A percentile compares a stretch with the other conserved stretches of the same genome.
Evolutionary conservation across 2,329 filamentous ascomycete species (phyloP).

Genomic region (Macrophomina pseudophaseolina): DNA sequence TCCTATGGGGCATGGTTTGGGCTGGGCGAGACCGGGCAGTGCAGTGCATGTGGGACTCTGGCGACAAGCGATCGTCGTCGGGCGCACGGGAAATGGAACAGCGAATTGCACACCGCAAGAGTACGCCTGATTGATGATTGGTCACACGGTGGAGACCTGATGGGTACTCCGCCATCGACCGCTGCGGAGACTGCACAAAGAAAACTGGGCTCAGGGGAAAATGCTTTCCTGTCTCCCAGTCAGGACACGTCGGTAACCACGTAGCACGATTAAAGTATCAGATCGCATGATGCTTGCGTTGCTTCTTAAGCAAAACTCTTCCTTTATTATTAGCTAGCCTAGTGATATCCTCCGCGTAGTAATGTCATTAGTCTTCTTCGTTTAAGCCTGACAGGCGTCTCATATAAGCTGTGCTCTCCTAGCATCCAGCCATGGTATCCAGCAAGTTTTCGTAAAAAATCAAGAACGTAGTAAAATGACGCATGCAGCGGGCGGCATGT

Average conservation of each 20-base stretch:
- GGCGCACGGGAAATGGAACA: background rate
- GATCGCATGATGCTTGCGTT: background rate
- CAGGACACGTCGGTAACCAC: background rate
- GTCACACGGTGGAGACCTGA: background rate
- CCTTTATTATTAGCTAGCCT: background rate
- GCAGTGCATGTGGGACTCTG: background rate
- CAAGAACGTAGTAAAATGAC: conserved; percentile 2
- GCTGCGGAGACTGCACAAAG: conserved; percentile 1
- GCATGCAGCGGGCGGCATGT: background rate
- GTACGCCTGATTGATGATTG: conserved; percentile 5
- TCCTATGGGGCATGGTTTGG: background rate
- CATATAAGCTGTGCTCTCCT: background rate
- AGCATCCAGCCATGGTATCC: conserved; percentile 14
- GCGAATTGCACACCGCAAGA: conserved; percentile 10
- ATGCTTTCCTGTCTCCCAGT: background rate
- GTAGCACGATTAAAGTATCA: background rate
- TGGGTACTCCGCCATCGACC: background rate
- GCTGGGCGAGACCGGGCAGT: background rate
- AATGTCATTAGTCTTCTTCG: conserved; percentile 8
- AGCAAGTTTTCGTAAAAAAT: conserved; percentile 17
- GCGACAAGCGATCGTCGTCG: conserved; percentile 1
- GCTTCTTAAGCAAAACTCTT: background rate
- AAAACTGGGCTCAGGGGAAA: conserved; percentile 10
- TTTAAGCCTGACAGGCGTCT: background rate
- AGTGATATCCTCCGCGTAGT: background rate